Conservation (phyloP, 257 asterid species). For the Fraxinus quadrangulata region DNA sequence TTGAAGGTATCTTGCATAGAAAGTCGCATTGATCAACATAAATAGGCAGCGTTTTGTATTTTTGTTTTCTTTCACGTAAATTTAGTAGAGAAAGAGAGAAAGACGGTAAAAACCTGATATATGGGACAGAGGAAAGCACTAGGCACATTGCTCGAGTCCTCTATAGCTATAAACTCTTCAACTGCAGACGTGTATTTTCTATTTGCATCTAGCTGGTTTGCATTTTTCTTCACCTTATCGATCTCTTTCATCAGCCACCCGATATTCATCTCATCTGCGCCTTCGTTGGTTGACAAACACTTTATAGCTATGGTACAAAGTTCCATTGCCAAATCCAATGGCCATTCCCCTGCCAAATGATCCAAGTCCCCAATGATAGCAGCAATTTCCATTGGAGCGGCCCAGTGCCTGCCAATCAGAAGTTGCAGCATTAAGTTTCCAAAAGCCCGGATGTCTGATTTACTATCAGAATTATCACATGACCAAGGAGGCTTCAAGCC, state of each 20-base stretch:
- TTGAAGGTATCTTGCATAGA: not conserved
- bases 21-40: not conserved
- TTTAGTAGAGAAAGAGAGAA: not conserved
- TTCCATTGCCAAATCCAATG: conserved; percentile 60
- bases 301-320: conserved; percentile 50
- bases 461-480: conserved; percentile 23
- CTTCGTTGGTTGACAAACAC: conserved; percentile 37
- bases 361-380: conserved; percentile 38
- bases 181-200: conserved; percentile 23
- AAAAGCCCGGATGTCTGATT: conserved; percentile 50
- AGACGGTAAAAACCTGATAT: conserved; percentile 41
- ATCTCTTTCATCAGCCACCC: conserved; percentile 42
- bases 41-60: not conserved
- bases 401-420: conserved; percentile 53
- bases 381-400: conserved; percentile 29
- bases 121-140: conserved; percentile 64
- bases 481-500: conserved; percentile 32
- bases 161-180: conserved; percentile 28
- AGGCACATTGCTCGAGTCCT: conserved; percentile 40
- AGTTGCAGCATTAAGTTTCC: conserved; percentile 67
- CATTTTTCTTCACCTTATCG: conserved; percentile 44
- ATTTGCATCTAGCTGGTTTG: conserved; percentile 42
- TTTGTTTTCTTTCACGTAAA: no score
- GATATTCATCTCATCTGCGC: conserved; percentile 24
- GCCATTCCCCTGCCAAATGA: conserved; percentile 60